Conservation (phyloP, 148 eudicot species). For the Persicaria tinctoria region DNA sequence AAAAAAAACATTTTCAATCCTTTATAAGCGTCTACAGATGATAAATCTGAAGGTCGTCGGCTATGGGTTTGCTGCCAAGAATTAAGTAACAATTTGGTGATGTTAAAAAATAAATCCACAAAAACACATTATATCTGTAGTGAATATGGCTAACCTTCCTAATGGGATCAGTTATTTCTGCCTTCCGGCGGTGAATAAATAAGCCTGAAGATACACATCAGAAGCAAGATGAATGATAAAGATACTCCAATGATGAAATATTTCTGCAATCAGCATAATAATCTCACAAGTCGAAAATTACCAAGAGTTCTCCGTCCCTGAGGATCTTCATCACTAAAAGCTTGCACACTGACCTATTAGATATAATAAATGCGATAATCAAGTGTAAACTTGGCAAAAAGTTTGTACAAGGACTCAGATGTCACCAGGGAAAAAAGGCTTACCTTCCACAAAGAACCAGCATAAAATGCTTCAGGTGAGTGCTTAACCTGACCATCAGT, state of each 20-base stretch:
- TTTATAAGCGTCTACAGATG: neutral
- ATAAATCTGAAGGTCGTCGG: neutral
- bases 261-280: neutral
- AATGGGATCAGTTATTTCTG: conserved; percentile 63
- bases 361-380: conserved; percentile 22
- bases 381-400: neutral
- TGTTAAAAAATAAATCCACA: neutral
- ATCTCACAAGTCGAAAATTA: conserved; percentile 22
- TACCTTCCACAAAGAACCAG: conserved; percentile 99
- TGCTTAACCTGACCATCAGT: conserved; percentile 97
- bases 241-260: neutral
- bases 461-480: conserved; percentile 94
- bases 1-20: neutral
- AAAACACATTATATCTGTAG: neutral
- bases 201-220: conserved; percentile 42
- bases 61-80: neutral
- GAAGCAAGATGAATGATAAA: neutral
- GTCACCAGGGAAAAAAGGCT: neutral
- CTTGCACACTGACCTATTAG: conserved; percentile 85
- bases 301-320: conserved; percentile 98
- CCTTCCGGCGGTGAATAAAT: conserved; percentile 97
- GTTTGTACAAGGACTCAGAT: neutral
- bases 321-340: conserved; percentile 97
- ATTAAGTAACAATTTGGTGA: neutral
- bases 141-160: conserved; percentile 57